Evolutionary conservation across 768 basidiomycete species (phyloP).

Genomic region (Vishniacozyma victoriae): DNA sequence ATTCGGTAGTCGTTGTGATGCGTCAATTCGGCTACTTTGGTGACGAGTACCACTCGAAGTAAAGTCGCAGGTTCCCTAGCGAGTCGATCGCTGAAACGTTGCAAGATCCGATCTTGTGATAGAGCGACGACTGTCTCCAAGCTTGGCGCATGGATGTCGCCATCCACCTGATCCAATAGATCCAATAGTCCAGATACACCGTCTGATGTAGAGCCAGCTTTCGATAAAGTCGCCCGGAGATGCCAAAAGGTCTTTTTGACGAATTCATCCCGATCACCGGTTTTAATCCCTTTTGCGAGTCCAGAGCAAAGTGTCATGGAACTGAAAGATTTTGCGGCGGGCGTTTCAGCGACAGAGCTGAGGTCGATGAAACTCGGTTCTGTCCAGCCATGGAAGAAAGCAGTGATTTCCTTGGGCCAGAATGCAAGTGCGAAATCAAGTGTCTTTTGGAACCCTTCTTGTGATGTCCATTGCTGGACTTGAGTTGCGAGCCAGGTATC

Average conservation of each 20-base stretch:
- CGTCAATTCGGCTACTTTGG: conserved; percentile 5
- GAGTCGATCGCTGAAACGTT: not conserved
- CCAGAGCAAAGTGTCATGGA: not conserved
- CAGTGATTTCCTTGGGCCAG: conserved; percentile 5
- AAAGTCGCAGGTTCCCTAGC: conserved; percentile 6
- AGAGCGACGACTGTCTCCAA: conserved; percentile 1
- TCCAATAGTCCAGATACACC: conserved; percentile 24
- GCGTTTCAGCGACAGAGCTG: not conserved
- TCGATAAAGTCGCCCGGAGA: conserved; percentile 71
- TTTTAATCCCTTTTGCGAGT: not conserved
- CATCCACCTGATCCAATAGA: conserved; percentile 16
- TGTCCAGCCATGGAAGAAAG: not conserved
- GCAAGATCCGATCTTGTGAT: not conserved
- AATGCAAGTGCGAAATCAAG: conserved; percentile 10
- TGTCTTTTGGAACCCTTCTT: not conserved
- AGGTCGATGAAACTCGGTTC: not conserved
- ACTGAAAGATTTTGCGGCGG: not conserved
- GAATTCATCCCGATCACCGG: conserved; percentile 3
- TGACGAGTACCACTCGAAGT: conserved; percentile 10
- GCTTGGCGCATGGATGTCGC: conserved; percentile 21
- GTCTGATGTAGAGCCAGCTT: too few relatives aligned
- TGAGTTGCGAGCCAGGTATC: conserved; percentile 9
- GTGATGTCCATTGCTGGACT: not conserved
- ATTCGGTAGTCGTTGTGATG: not conserved
- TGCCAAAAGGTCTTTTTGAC: conserved; percentile 67